A percentile compares a stretch with the other conserved stretches of the same genome.
Evolutionary conservation across 2,329 filamentous ascomycete genomes (phyloP).

Genomic region (Cryphonectria carpinicola): DNA sequence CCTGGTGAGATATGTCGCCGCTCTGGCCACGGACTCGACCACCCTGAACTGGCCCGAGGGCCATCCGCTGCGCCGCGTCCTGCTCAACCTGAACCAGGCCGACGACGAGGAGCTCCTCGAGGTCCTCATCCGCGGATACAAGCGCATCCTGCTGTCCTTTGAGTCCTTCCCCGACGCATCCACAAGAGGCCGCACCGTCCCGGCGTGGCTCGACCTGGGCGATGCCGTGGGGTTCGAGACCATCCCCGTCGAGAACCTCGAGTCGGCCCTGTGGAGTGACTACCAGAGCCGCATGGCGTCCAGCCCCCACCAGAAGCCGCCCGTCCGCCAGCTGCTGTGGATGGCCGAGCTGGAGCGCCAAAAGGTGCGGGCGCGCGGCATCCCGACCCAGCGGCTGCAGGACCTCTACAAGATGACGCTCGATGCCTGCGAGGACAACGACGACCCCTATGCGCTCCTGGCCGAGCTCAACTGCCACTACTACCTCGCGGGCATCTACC

Average conservation of each 20-base stretch:
- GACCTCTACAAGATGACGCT: slow-evolving; percentile 16
- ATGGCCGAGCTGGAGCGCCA: slow-evolving; percentile 28
- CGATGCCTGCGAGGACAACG: background rate
- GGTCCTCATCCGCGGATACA: slow-evolving; percentile 22
- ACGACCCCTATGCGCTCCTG: background rate
- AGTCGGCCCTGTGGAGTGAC: slow-evolving; percentile 18
- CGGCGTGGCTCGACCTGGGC: slow-evolving; percentile 28
- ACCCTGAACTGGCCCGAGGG: slow-evolving; percentile 18
- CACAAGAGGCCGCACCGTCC: slow-evolving; percentile 11
- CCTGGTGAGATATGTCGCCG: slow-evolving; percentile 22
- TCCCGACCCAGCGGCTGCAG: slow-evolving; percentile 13
- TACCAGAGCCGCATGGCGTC: slow-evolving; percentile 13
- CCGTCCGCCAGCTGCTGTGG: slow-evolving; percentile 20
- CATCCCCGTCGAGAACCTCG: slow-evolving; percentile 16
- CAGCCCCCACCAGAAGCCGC: background rate
- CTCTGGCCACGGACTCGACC: slow-evolving; percentile 17
- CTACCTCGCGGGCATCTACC: slow-evolving; percentile 18
- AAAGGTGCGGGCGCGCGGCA: slow-evolving; percentile 18
- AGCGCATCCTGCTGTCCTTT: slow-evolving; percentile 21
- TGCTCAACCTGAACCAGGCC: slow-evolving; percentile 19
- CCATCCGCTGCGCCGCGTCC: slow-evolving; percentile 25
- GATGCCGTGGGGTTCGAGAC: slow-evolving; percentile 23
- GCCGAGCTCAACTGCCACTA: slow-evolving; percentile 24
- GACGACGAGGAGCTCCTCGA: slow-evolving; percentile 21
- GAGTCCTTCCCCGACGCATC: slow-evolving; percentile 16